Percentiles rank a stretch among this genome's conserved stretches.
Evolutionary conservation across 768 basidiomycete genomes (phyloP).

Genomic region (Lyophyllum atratum): DNA sequence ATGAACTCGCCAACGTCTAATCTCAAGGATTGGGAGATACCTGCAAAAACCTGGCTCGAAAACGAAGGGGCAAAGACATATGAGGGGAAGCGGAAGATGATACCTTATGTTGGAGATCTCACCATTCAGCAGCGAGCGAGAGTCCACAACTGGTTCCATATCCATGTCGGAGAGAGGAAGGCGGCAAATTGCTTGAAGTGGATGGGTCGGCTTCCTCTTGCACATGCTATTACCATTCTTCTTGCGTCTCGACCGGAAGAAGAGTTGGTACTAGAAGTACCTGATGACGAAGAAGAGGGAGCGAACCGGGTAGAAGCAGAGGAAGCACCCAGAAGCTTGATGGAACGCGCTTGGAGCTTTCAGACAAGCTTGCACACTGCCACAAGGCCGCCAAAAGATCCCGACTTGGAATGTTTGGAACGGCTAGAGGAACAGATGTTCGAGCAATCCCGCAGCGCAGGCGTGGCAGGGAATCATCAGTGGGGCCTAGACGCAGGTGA

Average conservation of each 20-base stretch:
- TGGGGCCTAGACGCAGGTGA: slow-evolving; percentile 13
- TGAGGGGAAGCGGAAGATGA: neutral
- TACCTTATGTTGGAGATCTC: neutral
- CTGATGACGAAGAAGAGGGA: too few relatives aligned
- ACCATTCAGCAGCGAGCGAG: neutral
- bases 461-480: slow-evolving; percentile 15
- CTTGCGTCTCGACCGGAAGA: slow-evolving; percentile 4
- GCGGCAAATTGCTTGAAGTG: neutral
- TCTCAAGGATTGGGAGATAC: neutral
- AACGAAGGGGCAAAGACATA: neutral
- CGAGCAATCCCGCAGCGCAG: slow-evolving; percentile 7
- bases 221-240: slow-evolving; percentile 2
- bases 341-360: too few relatives aligned
- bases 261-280: neutral
- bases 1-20: neutral
- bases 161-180: slow-evolving; percentile 1
- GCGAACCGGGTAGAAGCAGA: too few relatives aligned
- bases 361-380: neutral
- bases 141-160: slow-evolving; percentile 6
- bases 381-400: neutral
- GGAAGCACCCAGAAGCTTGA: too few relatives aligned
- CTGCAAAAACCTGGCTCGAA: slow-evolving; percentile 1
- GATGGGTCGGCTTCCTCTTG: slow-evolving; percentile 1
- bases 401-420: slow-evolving; percentile 7
- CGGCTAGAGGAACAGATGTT: slow-evolving; percentile 18